phyloP scores from a whole-genome alignment of 176 grass and related monocot species.

The Triticum dicoccoides region DNA sequence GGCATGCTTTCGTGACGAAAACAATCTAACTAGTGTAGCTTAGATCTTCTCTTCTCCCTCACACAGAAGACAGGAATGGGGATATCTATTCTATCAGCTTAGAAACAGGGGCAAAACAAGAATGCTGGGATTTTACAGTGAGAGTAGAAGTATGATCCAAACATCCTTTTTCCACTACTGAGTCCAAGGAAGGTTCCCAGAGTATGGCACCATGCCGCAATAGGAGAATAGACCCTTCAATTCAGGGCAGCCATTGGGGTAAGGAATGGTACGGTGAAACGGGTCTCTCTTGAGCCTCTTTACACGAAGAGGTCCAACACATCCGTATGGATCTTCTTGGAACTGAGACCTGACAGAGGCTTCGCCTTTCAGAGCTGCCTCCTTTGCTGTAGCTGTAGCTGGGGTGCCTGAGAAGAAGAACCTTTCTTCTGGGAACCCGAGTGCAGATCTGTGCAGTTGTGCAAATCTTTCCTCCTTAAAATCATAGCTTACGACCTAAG shows the following conservation, averaged over 20 bases:
- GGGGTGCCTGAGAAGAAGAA: slow-evolving; percentile 84
- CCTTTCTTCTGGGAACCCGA: slow-evolving; percentile 75
- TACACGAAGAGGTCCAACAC: slow-evolving; percentile 63
- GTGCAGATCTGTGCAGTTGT: slow-evolving; percentile 65
- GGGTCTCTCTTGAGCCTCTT: slow-evolving; percentile 92
- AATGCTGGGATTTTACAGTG: slow-evolving; percentile 2
- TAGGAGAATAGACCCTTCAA: slow-evolving; percentile 79
- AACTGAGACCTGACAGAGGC: slow-evolving; percentile 67
- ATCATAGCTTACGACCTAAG: slow-evolving; percentile 90
- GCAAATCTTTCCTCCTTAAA: slow-evolving; percentile 90
- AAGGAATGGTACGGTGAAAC: slow-evolving; percentile 75
- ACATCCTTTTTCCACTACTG: background rate
- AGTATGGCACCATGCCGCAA: slow-evolving; percentile 67
- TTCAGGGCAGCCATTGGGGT: slow-evolving; percentile 78
- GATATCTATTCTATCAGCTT: slow-evolving; percentile 8
- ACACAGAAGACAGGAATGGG: background rate
- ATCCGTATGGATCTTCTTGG: slow-evolving; percentile 89
- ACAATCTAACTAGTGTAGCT: background rate
- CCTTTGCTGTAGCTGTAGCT: slow-evolving; percentile 48
- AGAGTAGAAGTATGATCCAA: background rate
- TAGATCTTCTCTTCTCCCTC: background rate
- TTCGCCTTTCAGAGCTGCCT: slow-evolving; percentile 78
- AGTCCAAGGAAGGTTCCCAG: slow-evolving; percentile 77
- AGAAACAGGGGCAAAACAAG: slow-evolving; percentile 3
- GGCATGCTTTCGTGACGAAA: background rate